These are phyloP conservation scores for Carex sylvatica DNA, from an alignment of 202 grass and related monocot genomes.

Conservation along the genomic window DNA sequence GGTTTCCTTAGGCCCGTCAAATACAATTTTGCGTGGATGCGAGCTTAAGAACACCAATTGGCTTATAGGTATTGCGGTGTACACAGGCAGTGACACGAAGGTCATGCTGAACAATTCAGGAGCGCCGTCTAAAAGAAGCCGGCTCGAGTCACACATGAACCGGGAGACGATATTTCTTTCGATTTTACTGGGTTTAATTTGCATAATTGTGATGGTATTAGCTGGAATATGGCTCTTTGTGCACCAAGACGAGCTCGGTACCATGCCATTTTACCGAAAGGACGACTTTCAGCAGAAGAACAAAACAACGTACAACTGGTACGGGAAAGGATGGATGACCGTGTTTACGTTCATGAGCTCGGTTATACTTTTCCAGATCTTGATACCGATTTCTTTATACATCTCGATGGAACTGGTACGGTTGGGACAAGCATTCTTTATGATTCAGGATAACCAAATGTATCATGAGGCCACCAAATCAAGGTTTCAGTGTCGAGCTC, in stretches of 20 bases:
- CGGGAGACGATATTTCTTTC: slow-evolving; percentile 63
- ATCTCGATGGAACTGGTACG: slow-evolving; percentile 92
- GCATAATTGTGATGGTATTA: slow-evolving; percentile 49
- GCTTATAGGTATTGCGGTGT: slow-evolving; percentile 72
- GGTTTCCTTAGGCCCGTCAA: slow-evolving; percentile 69
- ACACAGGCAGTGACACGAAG: slow-evolving; percentile 87
- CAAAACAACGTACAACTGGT: slow-evolving; percentile 46
- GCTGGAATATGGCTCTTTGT: slow-evolving; percentile 62
- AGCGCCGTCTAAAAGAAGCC: slow-evolving; percentile 88
- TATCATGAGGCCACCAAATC: slow-evolving; percentile 43
- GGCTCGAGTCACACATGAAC: slow-evolving; percentile 73
- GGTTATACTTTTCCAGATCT: slow-evolving; percentile 72
- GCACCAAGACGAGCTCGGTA: slow-evolving; percentile 40
- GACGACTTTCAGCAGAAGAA: slow-evolving; percentile 19
- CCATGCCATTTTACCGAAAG: slow-evolving; percentile 67
- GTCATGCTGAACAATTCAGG: slow-evolving; percentile 95
- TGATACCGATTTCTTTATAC: slow-evolving; percentile 79
- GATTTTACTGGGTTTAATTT: slow-evolving; percentile 38
- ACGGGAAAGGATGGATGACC: slow-evolving; percentile 51
- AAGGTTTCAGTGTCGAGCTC: slow-evolving; percentile 74
- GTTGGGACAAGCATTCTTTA: slow-evolving; percentile 74
- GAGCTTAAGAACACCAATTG: slow-evolving; percentile 90
- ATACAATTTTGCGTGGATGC: slow-evolving; percentile 79
- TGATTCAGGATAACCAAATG: slow-evolving; percentile 73
- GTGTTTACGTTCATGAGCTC: slow-evolving; percentile 68